Conservation (phyloP, 2,329 filamentous ascomycete genomes). For the Pseudogymnoascus sp. region DNA sequence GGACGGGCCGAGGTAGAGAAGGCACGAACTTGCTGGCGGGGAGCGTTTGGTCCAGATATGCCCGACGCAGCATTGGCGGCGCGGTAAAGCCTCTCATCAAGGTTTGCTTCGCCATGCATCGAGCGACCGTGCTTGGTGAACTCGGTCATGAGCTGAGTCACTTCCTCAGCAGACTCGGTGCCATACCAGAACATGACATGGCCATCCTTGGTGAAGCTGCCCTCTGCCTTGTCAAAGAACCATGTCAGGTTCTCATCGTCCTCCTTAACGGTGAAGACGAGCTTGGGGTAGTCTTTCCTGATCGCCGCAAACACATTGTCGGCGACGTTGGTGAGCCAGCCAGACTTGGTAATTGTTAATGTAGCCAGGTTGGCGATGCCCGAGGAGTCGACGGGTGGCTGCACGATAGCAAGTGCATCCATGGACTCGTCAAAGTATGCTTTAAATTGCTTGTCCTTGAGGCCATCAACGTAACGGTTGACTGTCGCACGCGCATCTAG, state of each 20-base stretch:
- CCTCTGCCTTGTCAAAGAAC: conserved; percentile 97
- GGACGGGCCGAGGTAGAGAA: conserved; percentile 54
- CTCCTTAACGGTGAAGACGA: conserved; percentile 94
- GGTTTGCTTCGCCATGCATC: conserved; percentile 83
- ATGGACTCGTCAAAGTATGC: conserved; percentile 92
- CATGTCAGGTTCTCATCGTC: conserved; percentile 95
- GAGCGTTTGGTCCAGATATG: conserved; percentile 41
- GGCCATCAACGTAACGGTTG: conserved; percentile 73
- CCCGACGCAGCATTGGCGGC: conserved; percentile 63
- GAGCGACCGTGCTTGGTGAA: conserved; percentile 74
- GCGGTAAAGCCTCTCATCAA: conserved; percentile 74
- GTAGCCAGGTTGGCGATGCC: conserved; percentile 77
- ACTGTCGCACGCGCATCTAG: conserved; percentile 76
- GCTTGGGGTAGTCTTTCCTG: conserved; percentile 84
- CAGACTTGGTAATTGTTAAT: conserved; percentile 86
- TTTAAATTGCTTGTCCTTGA: conserved; percentile 73
- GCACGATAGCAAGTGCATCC: conserved; percentile 83
- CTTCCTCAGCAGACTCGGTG: conserved; percentile 70
- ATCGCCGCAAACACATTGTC: conserved; percentile 92
- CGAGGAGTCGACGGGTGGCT: conserved; percentile 60
- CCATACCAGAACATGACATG: conserved; percentile 92
- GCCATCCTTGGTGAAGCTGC: conserved; percentile 75
- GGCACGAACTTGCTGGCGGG: conserved; percentile 53
- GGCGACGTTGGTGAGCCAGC: conserved; percentile 88
- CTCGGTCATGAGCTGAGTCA: conserved; percentile 74